phyloP scores from a whole-genome alignment of 2,329 filamentous ascomycete species.

The Colletotrichum musae region DNA sequence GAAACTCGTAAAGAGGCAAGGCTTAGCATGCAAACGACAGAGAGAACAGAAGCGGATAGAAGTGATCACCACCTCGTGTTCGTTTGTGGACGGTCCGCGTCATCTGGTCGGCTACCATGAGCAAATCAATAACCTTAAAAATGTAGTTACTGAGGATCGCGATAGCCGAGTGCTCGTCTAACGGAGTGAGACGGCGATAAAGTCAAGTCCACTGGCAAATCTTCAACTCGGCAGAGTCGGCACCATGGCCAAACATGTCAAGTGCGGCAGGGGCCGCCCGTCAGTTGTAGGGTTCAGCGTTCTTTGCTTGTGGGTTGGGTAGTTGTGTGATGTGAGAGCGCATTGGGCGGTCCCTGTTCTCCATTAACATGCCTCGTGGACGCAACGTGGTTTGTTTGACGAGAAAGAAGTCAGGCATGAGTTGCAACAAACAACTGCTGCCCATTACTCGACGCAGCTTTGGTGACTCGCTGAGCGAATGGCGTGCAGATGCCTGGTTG shows the following conservation, averaged over 20 bases:
- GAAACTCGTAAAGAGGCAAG: no score
- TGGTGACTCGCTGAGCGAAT: background rate
- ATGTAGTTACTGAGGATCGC: background rate
- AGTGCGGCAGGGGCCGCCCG: background rate
- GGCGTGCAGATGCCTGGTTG: conserved; percentile 11
- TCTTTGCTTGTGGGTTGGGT: background rate
- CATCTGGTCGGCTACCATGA: background rate
- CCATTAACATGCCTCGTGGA: background rate
- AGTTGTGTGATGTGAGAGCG: background rate
- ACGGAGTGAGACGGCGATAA: background rate
- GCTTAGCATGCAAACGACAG: background rate
- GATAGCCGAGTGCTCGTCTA: background rate
- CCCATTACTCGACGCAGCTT: background rate
- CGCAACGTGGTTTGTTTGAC: conserved; percentile 10
- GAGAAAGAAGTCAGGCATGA: background rate
- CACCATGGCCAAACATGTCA: background rate
- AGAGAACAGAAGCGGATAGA: no score
- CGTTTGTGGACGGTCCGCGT: background rate
- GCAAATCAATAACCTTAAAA: background rate
- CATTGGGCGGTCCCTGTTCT: background rate
- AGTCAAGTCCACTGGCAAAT: background rate
- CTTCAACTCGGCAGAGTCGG: background rate
- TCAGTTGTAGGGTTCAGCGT: background rate
- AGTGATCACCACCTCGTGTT: background rate
- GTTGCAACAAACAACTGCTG: conserved; percentile 7